Evolutionary conservation across 2,329 filamentous ascomycete genomes (phyloP), one percentile per base, ranked within the genome.

Genomic region (Fusarium kyushuense): DNA sequence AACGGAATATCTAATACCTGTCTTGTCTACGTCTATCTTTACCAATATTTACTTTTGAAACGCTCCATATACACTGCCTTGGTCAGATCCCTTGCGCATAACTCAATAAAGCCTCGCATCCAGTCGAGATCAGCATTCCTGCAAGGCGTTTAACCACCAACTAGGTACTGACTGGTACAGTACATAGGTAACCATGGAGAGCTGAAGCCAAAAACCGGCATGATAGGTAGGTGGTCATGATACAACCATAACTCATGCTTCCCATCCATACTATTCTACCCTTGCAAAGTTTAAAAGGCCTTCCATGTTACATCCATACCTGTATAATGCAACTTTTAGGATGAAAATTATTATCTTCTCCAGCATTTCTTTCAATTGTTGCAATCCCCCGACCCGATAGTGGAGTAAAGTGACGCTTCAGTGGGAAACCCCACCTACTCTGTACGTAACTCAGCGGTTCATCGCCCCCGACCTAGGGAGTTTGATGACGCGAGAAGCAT

Each of bases 391-490:
- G 30, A 59, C 35, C 53, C 59, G 46, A 40, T 38, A 38, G 52
- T 63, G 60, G 60, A 25, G 58, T 33, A 49, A 17, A 52, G 61
- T 64, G 61, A 64, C 61, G 60, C 41, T 59, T 17, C 35, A 52
- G 59, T 47, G 45, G 52, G 19, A 46, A 35, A 38, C 52, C 38
- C 53, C 59, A 52, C 51, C 51, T 38, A 21, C 35, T 12, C 35
- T 19, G n/a, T 12, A 21, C 6, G 35, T 19, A 38, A 19, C 41
- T n/a, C 45, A 64, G 46, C 59, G 35, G 59, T 29, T 59, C 53
- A 63, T 63, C 17, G 51, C 32, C 59, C 53, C 61, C 29, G 11
- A 60, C 36, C 36, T 46, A 58, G 59, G 30, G 54, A 36, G 30
- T 42, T 23, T 41, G 46, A 64, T 64, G 61, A 64, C 59, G 61